Percentiles rank a stretch among this genome's conserved stretches.
phyloP scores from a whole-genome alignment of 352 stramenopile species.

The Phytophthora lateralis region DNA sequence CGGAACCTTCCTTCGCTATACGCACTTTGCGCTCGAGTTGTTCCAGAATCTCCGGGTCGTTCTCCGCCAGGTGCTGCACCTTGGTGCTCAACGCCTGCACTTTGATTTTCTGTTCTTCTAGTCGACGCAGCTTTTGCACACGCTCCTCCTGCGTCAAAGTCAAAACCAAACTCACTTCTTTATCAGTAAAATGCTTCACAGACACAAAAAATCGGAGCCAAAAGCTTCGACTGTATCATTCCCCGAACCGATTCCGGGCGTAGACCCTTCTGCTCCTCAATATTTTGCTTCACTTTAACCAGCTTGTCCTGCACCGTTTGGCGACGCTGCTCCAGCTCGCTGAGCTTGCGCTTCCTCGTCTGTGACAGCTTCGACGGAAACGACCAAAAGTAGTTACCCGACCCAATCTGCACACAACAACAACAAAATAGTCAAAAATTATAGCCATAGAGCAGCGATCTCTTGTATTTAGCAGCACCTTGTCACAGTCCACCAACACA shows the following conservation, averaged over 20 bases:
- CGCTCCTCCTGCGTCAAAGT: constrained; percentile 57
- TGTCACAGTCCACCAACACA: constrained; percentile 81
- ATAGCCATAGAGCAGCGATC: background rate
- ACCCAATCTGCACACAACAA: constrained; percentile 60
- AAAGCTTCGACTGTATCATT: background rate
- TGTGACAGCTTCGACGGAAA: constrained; percentile 86
- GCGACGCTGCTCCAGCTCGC: constrained; percentile 66
- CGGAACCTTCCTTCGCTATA: constrained; percentile 69
- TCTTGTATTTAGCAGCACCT: constrained; percentile 35
- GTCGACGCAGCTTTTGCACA: constrained; percentile 56
- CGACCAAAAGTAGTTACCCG: constrained; percentile 90
- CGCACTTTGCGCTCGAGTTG: constrained; percentile 67
- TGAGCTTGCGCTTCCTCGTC: constrained; percentile 77
- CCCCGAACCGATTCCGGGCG: constrained; percentile 62
- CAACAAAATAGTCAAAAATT: constrained; percentile 4
- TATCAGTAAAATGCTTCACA: background rate
- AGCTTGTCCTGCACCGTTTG: constrained; percentile 44
- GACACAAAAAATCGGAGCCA: background rate
- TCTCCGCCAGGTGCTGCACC: constrained; percentile 72
- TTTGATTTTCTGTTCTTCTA: constrained; percentile 55
- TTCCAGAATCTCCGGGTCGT: constrained; percentile 70
- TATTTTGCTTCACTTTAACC: constrained; percentile 48
- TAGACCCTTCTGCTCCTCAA: constrained; percentile 52
- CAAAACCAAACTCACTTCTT: constrained; percentile 1
- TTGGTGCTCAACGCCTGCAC: constrained; percentile 56